Percentiles rank a stretch among this genome's conserved stretches.
phyloP scores from a whole-genome alignment of 1,284 basidiomycete species.

The Malassezia psittaci region DNA sequence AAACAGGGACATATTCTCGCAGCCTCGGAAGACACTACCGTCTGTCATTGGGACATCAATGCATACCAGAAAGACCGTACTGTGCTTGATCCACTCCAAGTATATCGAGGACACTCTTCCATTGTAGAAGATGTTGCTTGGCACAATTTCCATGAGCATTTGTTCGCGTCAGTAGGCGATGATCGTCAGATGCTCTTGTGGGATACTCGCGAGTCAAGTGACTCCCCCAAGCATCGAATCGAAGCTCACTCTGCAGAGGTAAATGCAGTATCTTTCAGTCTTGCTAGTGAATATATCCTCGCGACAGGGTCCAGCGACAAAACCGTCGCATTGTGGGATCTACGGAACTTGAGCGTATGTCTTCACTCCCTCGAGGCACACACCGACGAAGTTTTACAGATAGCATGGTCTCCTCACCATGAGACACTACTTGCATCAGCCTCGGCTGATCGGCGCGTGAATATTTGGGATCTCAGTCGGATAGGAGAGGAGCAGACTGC shows the following conservation, averaged over 20 bases:
- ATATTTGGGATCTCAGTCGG: conserved; percentile 85
- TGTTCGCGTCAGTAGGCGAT: conserved; percentile 94
- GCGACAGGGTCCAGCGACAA: conserved; percentile 91
- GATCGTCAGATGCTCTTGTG: conserved; percentile 89
- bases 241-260: conserved; percentile 79
- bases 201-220: conserved; percentile 64
- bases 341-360: conserved; percentile 62
- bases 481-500: conserved; percentile 94
- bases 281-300: conserved; percentile 69
- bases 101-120: conserved; percentile 61
- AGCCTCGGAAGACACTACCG: conserved; percentile 88
- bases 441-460: conserved; percentile 80
- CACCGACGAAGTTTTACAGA: conserved; percentile 83
- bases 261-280: conserved; percentile 80
- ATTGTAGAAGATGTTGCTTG: conserved; percentile 85
- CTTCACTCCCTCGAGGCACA: conserved; percentile 88
- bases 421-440: conserved; percentile 51
- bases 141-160: conserved; percentile 71
- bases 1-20: conserved; percentile 77
- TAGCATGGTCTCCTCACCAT: conserved; percentile 90
- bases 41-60: conserved; percentile 92
- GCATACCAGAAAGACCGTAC: conserved; percentile 71
- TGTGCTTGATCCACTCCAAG: conserved; percentile 66
- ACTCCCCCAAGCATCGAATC: conserved; percentile 62
- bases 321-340: conserved; percentile 83